These are phyloP conservation scores for Neurospora sp. DNA, from an alignment of 495 filamentous ascomycete species.

Conservation along the genomic window DNA sequence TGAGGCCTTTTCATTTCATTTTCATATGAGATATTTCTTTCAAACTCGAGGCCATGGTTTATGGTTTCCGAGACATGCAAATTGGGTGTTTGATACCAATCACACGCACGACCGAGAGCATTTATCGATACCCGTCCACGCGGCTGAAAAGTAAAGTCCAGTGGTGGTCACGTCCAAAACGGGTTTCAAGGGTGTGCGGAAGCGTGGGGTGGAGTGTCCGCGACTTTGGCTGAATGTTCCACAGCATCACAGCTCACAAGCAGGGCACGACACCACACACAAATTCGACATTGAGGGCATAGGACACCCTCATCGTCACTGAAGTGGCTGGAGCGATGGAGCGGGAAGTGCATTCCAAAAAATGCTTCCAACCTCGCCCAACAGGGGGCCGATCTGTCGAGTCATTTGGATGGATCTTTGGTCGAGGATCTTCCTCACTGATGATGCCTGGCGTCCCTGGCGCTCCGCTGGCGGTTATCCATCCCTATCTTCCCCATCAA, in stretches of 20 bases:
- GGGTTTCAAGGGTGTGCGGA: not conserved
- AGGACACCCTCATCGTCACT: not conserved
- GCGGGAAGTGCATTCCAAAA: not conserved
- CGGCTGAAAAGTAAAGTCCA: not conserved
- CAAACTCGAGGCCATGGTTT: not conserved
- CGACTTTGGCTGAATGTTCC: not conserved
- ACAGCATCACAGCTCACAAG: not conserved
- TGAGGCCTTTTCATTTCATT: not conserved
- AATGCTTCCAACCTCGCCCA: not conserved
- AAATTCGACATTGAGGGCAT: not conserved
- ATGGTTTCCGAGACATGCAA: not conserved
- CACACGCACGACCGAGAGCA: not conserved
- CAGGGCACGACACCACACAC: not conserved
- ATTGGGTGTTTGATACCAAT: not conserved
- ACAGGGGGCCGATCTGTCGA: not conserved
- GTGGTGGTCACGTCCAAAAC: not conserved
- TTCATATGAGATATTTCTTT: not conserved
- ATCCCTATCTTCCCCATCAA: not conserved
- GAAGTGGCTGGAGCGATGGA: not conserved
- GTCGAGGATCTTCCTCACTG: not conserved
- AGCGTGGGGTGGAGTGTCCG: not conserved
- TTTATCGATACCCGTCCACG: not conserved
- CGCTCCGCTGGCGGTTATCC: not conserved
- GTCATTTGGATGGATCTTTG: not conserved
- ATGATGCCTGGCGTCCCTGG: not conserved